These are phyloP conservation scores for Byssochlamys sp. DNA, from an alignment of 2,329 filamentous ascomycete species.

Conservation along the genomic window DNA sequence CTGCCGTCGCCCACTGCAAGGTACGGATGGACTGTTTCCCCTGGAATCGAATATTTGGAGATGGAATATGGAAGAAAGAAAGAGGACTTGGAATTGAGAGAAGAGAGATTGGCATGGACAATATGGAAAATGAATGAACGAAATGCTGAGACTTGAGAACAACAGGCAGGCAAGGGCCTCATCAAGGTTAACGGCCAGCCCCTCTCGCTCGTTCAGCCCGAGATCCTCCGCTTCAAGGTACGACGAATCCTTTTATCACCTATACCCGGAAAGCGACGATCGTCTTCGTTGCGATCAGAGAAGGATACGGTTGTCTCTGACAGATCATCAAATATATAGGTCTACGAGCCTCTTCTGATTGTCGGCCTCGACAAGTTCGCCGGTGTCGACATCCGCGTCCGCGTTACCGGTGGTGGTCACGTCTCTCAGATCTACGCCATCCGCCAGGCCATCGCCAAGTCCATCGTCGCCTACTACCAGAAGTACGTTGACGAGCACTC, in stretches of 20 bases:
- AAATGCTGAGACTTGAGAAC: conserved; percentile 4
- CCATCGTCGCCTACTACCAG: conserved; percentile 97
- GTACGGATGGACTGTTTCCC: conserved; percentile 39
- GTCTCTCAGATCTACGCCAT: conserved; percentile 95
- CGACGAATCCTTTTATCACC: conserved; percentile 11
- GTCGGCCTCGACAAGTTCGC: conserved; percentile 96
- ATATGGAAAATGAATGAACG: neutral
- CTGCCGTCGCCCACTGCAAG: conserved; percentile 87
- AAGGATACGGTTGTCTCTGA: conserved; percentile 2
- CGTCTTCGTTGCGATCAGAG: neutral
- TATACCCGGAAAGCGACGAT: neutral
- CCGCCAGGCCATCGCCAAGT: conserved; percentile 97
- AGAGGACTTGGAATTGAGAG: neutral
- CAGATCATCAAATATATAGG: conserved; percentile 39
- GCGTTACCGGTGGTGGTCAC: conserved; percentile 94
- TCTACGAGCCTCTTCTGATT: conserved; percentile 97
- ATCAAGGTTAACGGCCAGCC: conserved; percentile 99
- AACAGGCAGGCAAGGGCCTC: conserved; percentile 70
- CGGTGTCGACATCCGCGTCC: conserved; percentile 92
- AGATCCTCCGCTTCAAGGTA: conserved; percentile 96
- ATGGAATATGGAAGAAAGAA: neutral
- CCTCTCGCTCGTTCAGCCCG: conserved; percentile 84
- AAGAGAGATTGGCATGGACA: conserved; percentile 2
- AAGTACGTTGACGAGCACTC: conserved; percentile 99
- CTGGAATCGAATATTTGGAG: neutral